Base-by-base conservation (phyloP, 2,329 filamentous ascomycete genomes). In the Hypoxylon sp. region DNA sequence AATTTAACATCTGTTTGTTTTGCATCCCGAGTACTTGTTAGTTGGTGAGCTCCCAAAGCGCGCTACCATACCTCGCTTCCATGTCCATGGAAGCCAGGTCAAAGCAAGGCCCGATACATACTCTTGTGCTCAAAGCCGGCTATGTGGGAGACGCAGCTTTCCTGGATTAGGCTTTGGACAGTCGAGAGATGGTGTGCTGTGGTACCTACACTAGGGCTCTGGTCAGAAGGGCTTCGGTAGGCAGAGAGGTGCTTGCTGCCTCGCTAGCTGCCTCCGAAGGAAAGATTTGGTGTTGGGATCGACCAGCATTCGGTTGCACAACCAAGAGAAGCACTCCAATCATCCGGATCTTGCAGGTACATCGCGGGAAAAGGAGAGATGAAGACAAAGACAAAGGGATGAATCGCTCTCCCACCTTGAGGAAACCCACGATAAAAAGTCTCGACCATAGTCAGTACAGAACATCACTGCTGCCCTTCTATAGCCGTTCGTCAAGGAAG, bases 401-500 rank as follows among this genome's bases (percentile, higher is more conserved):
- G 60, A 64, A 62, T 67, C 66, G 63, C 65, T 64, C 64, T 60
- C 56, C 63, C 64, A 58, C 66, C 68, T 48, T 68, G 33, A 68
- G 63, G 58, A 65, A 52, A 54, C 67, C 67, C 65, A 55, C 68
- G 65, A 70, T 58, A 64, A 62, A 62, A 69, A 45, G 31, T 35
- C 60, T 67, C 71, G 71, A 70, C 69, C 47, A 70, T 73, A 73
- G 71, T 70, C 69, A 69, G 69, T 72, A 69, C 68, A 64, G 64
- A 63, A 60, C 66, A 69, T 65, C 69, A 48, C 46, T 60, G 67
- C 70, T 77, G 74, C 74, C n/a, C 77, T 66, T 73, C 70, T 70
- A 77, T 81, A 81, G 78, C 77, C 77, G 70, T 72, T 75, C 77
- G 73, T 77, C 72, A 73, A 73, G 74, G 74, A 78, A n/a, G n/a